These are phyloP conservation scores for Arabidopsis hybrid DNA, from an alignment of 441 rosid species.

Conservation along the genomic window DNA sequence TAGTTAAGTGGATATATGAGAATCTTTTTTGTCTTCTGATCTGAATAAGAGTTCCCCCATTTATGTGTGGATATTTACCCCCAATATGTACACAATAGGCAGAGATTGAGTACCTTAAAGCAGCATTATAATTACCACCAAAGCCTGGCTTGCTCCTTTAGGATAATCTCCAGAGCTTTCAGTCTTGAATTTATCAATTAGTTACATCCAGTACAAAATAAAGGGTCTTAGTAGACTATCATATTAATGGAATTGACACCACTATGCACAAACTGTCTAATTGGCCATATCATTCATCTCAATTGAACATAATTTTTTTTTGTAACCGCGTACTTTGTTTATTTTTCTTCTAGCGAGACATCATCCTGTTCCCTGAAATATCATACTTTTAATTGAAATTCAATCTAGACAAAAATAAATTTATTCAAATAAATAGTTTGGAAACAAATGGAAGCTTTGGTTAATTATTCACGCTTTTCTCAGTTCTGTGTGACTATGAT, in stretches of 20 bases:
- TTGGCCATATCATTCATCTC: not conserved
- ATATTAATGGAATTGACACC: not conserved
- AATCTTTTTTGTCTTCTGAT: not conserved
- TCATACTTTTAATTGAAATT: not conserved
- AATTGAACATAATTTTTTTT: not conserved
- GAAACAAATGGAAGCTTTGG: not conserved
- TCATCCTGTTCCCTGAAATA: constrained; percentile 1
- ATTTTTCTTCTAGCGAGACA: not conserved
- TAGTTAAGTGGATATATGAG: not conserved
- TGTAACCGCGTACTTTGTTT: not conserved
- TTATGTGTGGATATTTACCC: not conserved
- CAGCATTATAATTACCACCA: not conserved
- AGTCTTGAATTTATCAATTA: not conserved
- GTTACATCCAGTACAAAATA: not conserved
- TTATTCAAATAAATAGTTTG: not conserved
- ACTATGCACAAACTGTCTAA: not conserved
- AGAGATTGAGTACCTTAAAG: constrained; percentile 10
- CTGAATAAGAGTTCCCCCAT: constrained; percentile 4
- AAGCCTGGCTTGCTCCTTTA: not conserved
- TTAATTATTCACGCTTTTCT: not conserved
- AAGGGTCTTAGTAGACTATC: constrained; percentile 1
- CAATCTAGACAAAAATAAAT: not conserved
- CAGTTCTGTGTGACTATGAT: not conserved
- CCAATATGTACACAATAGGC: not conserved
- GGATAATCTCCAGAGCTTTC: not conserved